Evolutionary conservation across 108 stramenopile genomes (phyloP).

Genomic region (Cylindrotheca closterium): DNA sequence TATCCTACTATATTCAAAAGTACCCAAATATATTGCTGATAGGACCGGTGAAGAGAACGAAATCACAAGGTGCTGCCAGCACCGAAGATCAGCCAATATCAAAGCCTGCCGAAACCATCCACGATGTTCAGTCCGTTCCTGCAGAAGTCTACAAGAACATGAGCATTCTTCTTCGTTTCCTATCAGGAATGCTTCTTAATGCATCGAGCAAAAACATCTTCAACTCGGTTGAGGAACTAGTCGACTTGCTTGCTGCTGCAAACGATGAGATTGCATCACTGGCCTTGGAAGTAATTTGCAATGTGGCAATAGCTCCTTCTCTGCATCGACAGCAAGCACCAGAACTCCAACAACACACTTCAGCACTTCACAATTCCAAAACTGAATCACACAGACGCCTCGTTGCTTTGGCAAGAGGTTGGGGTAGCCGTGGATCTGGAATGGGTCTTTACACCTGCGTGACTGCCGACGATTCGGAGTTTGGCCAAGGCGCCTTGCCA

Average conservation of each 20-base stretch:
- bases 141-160: slow-evolving; percentile 29
- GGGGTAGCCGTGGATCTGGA: slow-evolving; percentile 82
- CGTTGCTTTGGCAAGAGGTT: slow-evolving; percentile 75
- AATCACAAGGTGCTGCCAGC: slow-evolving; percentile 12
- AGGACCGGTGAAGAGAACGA: slow-evolving; percentile 35
- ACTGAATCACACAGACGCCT: slow-evolving; percentile 54
- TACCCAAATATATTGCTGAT: slow-evolving; percentile 62
- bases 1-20: slow-evolving; percentile 53
- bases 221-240: slow-evolving; percentile 75
- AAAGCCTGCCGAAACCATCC: slow-evolving; percentile 36
- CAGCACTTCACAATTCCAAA: slow-evolving; percentile 52
- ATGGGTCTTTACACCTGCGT: slow-evolving; percentile 78
- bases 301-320: slow-evolving; percentile 72
- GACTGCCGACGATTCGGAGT: slow-evolving; percentile 57
- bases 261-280: slow-evolving; percentile 60
- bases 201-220: slow-evolving; percentile 81
- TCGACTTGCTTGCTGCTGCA: slow-evolving; percentile 70
- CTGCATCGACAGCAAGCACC: slow-evolving; percentile 87
- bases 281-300: slow-evolving; percentile 58
- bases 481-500: slow-evolving; percentile 37
- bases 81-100: slow-evolving; percentile 6
- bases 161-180: slow-evolving; percentile 62
- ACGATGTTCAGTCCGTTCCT: slow-evolving; percentile 46
- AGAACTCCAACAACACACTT: slow-evolving; percentile 67
- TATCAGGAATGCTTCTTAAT: slow-evolving; percentile 67